Conservation (phyloP, 345 rosid genomes). For the Salix arbutifolia region DNA sequence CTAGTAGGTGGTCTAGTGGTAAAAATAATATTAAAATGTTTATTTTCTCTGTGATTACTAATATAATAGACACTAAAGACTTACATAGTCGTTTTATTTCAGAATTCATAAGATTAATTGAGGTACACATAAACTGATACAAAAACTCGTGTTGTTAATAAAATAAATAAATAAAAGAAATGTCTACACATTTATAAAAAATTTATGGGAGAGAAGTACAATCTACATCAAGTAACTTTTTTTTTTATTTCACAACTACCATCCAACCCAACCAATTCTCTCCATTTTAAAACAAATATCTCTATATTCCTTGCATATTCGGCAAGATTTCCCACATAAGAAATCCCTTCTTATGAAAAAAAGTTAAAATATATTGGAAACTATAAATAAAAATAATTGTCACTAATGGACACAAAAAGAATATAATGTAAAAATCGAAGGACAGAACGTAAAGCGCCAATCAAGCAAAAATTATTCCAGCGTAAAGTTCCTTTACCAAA, state of each 20-base stretch:
- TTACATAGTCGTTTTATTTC: accelerated
- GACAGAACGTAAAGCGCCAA: slow-evolving; percentile 23
- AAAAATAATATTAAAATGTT: no score
- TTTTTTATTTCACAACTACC: background rate
- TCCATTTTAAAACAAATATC: background rate
- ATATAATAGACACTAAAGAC: accelerated
- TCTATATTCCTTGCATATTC: slow-evolving; percentile 11
- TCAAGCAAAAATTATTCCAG: slow-evolving; percentile 28
- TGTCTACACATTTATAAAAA: no score
- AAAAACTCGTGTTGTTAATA: no score
- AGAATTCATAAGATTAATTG: accelerated
- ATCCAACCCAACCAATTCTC: background rate
- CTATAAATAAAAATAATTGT: background rate
- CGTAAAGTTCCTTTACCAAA: slow-evolving; percentile 22
- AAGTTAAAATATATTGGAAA: background rate
- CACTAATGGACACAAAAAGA: background rate
- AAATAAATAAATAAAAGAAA: no score
- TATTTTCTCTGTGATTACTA: accelerated
- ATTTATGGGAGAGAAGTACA: no score
- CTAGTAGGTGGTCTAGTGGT: no score
- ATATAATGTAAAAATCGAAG: background rate
- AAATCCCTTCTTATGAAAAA: background rate
- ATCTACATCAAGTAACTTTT: no score
- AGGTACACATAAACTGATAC: no score
- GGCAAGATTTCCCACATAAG: background rate